Base-by-base conservation (phyloP, 2,329 filamentous ascomycete species). In the Xylaria sp. region DNA sequence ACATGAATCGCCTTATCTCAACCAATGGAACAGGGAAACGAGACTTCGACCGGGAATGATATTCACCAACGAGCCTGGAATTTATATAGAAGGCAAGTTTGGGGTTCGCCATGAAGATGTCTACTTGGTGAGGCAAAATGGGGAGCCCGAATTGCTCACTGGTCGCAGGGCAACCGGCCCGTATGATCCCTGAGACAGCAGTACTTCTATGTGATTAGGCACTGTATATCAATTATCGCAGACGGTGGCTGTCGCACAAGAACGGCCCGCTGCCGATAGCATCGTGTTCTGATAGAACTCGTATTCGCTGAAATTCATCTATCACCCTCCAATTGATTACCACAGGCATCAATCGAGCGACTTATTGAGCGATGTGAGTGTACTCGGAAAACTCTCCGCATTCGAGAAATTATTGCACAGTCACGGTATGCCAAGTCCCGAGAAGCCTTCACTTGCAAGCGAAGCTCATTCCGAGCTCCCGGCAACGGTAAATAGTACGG, bases 41-140 rank as follows among this genome's bases (percentile, higher is more conserved):
- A 73, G 80, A 0, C 79, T 90, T 5, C 80, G 81, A 55, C 80
- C 86, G 0, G 88, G 89, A 0, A 91, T 91, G 88, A 83, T 84
- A 0, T 91, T 91, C 69, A 90, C 89, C 0, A 85, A 86, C 10
- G 89, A 91, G 78, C 89, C 89, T 0, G 89, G 89, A 0, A 85
- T 91, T 39, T 91, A 91, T 75, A 78, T 90, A 0, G 82, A 87
- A 25, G 84, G 84, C 32, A 84, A 84, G 57, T 91, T 91, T 76
- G 89, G 89, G 0, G 87, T 90, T 0, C 81, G 88, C 46, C 88
- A 90, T 74, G 89, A 91, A 74, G 88, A 91, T 74, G 82, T 90
- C 8, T 84, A 89, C 61, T 79, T 90, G 3, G 86, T 91, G 8
- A 86, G 77, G 65, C 84, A 85, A 64, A 75, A 84, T 62, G 87